Evolutionary conservation across 768 basidiomycete species (phyloP), one percentile per base, ranked within the genome.

Genomic region (Lentinula guzmanii): DNA sequence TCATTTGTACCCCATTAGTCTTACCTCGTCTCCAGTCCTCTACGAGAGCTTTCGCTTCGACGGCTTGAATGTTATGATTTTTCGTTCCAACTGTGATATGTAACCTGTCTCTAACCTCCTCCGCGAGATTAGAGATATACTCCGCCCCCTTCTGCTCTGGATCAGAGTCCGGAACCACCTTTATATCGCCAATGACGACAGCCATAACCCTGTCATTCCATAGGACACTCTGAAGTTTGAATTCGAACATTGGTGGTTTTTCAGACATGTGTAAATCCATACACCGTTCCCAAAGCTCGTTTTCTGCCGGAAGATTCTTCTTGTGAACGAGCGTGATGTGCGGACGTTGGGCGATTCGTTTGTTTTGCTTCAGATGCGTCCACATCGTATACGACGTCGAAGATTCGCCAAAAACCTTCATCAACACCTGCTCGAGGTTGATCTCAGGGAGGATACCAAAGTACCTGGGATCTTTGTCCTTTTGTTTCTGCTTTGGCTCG

Each of bases 51-150:
- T 76, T 87, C 15, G 86, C 92, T 74, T 95, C 93, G 24, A 90
- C 82, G 2, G 92, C 78, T 0, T 68, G 61, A 2, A 95, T 76
- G 7, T 74, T 74, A 10, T 70, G 70, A 45, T 79, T 69, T 53
- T 69, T 67, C 15, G 92, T 95, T 7, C 92, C 97, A 5, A 98
- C 86, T 0, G 97, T 98, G 60, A 98, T 82, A 69, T 98, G 97
- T 67, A 95, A 71, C 61, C 82, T 63, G 5, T 74, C 66, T 59
- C 75, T 76, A 10, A 89, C 65, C 11, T 81, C 77, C 5, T 76
- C 70, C 0, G 81, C 75, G 15, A 93, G 66, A 41, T 64, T 58
- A 13, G 73, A 70, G 6, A 87, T 62, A 53, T 92, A 86, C 54
- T 74, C 74, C 5, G 72, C 66, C 4, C 77, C 82, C 31, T 74